Conservation (phyloP, 2,329 filamentous ascomycete species). For the Nothophaeocryptopus gaeumannii region DNA sequence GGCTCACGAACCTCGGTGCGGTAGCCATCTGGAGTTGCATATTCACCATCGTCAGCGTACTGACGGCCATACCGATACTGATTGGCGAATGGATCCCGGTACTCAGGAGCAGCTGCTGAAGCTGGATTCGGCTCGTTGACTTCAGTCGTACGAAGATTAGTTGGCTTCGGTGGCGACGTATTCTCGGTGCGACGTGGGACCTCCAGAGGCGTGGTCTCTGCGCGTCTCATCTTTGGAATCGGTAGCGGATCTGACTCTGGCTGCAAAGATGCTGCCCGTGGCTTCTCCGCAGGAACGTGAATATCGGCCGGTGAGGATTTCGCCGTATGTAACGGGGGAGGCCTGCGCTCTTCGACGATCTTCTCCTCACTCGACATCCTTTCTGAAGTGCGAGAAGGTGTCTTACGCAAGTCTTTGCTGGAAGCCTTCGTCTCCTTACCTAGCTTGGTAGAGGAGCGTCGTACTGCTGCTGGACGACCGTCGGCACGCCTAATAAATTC, state of each 20-base stretch:
- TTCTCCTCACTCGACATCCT: conserved; percentile 27
- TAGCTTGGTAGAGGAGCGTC: conserved; percentile 26
- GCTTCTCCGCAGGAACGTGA: conserved; percentile 26
- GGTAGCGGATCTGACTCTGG: conserved; percentile 26
- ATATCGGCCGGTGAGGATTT: conserved; percentile 33
- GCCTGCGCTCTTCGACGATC: conserved; percentile 18
- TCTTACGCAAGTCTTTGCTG: conserved; percentile 17
- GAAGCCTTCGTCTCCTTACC: conserved; percentile 12
- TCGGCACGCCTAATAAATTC: conserved; percentile 29
- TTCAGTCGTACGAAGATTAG: conserved; percentile 28
- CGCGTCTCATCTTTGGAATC: conserved; percentile 40
- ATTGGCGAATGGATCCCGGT: conserved; percentile 13
- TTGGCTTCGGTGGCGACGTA: conserved; percentile 20
- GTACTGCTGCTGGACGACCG: conserved; percentile 25
- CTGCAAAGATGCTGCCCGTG: conserved; percentile 31
- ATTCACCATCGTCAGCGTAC: conserved; percentile 34
- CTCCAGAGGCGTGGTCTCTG: conserved; percentile 42
- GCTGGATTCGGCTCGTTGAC: conserved; percentile 24
- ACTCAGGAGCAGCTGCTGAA: conserved; percentile 29
- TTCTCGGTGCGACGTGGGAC: conserved; percentile 16
- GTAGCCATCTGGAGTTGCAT: conserved; percentile 32
- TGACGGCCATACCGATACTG: conserved; percentile 28
- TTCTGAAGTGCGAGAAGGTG: conserved; percentile 24
- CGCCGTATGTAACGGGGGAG: conserved; percentile 40
- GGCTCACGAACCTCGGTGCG: conserved; percentile 27